These are phyloP conservation scores for Eucalyptus albens DNA, from an alignment of 345 rosid species.

Conservation along the genomic window DNA sequence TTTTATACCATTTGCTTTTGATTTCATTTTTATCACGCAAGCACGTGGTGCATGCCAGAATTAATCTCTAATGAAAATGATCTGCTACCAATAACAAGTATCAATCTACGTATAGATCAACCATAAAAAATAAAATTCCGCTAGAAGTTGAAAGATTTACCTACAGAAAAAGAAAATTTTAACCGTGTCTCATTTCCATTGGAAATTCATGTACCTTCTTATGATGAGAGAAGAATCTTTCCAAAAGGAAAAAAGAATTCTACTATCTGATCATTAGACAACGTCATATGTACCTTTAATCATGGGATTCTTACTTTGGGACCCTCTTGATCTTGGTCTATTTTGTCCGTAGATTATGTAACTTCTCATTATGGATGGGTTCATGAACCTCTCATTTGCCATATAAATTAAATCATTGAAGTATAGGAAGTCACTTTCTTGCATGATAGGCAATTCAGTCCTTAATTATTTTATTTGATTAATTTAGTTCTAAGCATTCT, in stretches of 20 bases:
- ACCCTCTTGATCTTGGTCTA: background rate
- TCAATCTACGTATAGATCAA: background rate
- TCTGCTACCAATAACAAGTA: background rate
- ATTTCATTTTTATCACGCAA: background rate
- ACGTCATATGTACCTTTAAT: background rate
- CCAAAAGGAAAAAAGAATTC: background rate
- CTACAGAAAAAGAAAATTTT: too few relatives aligned
- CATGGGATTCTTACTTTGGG: background rate
- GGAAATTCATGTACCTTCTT: background rate
- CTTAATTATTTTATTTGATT: background rate
- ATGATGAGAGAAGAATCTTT: background rate
- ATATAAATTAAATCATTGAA: background rate
- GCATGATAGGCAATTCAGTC: background rate
- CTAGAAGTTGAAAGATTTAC: background rate
- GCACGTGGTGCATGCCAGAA: background rate
- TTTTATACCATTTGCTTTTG: background rate
- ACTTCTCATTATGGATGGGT: background rate
- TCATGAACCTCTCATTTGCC: background rate
- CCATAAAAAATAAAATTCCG: background rate
- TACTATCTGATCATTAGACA: background rate
- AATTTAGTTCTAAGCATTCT: background rate
- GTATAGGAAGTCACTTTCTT: conserved; percentile 2
- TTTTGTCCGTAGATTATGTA: background rate
- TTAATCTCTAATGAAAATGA: background rate
- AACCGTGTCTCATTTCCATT: background rate